These are phyloP conservation scores for Blepharisma stoltei DNA, from an alignment of 73 alveolate species.

Conservation along the genomic window DNA sequence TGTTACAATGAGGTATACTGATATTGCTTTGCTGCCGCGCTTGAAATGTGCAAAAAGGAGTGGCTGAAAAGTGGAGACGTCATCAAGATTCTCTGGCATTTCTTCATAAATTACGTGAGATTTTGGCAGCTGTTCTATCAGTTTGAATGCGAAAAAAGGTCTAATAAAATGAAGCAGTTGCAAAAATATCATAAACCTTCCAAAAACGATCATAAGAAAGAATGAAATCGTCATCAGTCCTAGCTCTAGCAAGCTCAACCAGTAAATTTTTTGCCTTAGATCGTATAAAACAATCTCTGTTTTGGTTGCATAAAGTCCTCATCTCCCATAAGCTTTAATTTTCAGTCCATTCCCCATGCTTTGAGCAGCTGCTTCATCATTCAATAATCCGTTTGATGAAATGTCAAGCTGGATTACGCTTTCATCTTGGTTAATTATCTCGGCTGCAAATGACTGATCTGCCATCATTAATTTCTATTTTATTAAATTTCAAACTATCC, in stretches of 20 bases:
- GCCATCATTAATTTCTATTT: no score
- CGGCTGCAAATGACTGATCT: no score
- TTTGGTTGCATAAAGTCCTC: constrained; percentile 11
- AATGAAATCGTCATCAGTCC: not conserved
- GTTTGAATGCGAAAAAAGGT: constrained; percentile 2
- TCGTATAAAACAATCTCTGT: constrained; percentile 23
- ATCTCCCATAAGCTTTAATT: not conserved
- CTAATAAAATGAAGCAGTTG: constrained; percentile 6
- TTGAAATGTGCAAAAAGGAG: not conserved
- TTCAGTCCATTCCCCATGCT: no score
- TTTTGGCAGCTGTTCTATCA: not conserved
- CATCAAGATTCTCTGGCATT: not conserved
- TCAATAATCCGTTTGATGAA: no score
- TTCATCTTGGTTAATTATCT: no score
- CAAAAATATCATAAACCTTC: not conserved
- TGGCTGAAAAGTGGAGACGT: not conserved
- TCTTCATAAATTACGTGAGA: not conserved
- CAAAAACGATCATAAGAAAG: not conserved
- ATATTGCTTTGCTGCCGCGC: not conserved
- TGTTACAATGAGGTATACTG: not conserved
- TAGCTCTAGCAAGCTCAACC: constrained; percentile 13
- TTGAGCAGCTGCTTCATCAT: no score
- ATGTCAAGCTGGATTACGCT: no score
- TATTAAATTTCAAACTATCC: no score
- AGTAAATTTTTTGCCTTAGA: not conserved